phyloP scores from a whole-genome alignment of 1,284 basidiomycete genomes.

The Lignosus rhinocerotis region DNA sequence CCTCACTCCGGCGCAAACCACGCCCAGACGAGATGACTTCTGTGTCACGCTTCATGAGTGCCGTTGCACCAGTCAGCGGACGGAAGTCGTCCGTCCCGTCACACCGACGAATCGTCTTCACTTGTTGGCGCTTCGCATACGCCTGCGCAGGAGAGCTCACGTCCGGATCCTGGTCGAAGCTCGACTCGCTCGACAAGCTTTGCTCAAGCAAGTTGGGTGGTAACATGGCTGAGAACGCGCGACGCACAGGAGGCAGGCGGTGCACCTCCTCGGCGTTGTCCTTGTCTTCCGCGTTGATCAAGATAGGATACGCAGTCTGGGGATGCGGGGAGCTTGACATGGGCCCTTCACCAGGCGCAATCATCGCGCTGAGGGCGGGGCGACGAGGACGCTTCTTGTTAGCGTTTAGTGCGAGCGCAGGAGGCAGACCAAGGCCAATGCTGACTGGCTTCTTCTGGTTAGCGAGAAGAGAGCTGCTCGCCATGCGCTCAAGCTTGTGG shows the following conservation, averaged over 20 bases:
- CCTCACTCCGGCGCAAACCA: slow-evolving; percentile 18
- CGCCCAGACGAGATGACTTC: slow-evolving; percentile 48
- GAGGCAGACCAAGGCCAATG: slow-evolving; percentile 58
- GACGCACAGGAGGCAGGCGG: slow-evolving; percentile 52
- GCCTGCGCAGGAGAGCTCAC: slow-evolving; percentile 78
- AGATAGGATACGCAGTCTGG: slow-evolving; percentile 37
- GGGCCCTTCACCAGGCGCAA: slow-evolving; percentile 44
- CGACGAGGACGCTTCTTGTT: slow-evolving; percentile 59
- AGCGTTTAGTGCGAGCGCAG: slow-evolving; percentile 44
- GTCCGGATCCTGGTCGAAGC: slow-evolving; percentile 48
- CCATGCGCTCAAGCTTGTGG: slow-evolving; percentile 62
- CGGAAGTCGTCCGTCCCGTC: slow-evolving; percentile 80
- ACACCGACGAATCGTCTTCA: slow-evolving; percentile 70
- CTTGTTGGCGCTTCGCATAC: slow-evolving; percentile 71
- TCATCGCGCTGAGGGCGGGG: slow-evolving; percentile 66
- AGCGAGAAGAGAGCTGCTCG: slow-evolving; percentile 37
- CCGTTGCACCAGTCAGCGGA: slow-evolving; percentile 62
- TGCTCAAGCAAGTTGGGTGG: slow-evolving; percentile 50
- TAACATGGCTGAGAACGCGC: slow-evolving; percentile 74
- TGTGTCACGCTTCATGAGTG: slow-evolving; percentile 42
- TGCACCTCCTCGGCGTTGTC: slow-evolving; percentile 19
- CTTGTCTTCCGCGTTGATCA: slow-evolving; percentile 14
- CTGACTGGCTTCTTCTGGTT: slow-evolving; percentile 57
- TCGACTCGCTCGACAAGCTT: slow-evolving; percentile 57
- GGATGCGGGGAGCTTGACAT: slow-evolving; percentile 24